These are phyloP conservation scores for Trichosporon sp. DNA, from an alignment of 1,284 basidiomycete species.

Conservation along the genomic window DNA sequence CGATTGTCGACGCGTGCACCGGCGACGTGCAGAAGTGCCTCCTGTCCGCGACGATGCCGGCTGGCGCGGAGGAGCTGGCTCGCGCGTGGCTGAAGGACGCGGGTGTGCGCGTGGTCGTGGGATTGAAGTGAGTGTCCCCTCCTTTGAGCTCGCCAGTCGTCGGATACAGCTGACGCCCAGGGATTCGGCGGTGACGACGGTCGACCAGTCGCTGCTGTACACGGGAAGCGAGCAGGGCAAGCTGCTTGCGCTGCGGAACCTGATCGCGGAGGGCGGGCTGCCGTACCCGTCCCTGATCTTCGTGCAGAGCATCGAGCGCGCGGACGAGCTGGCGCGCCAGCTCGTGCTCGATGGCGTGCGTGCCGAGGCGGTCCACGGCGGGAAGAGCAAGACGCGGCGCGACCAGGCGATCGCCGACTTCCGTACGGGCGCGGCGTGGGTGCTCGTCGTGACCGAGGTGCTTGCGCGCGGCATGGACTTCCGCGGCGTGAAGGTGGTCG, in stretches of 20 bases:
- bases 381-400: slow-evolving; percentile 77
- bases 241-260: slow-evolving; percentile 72
- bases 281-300: slow-evolving; percentile 91
- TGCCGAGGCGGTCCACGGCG: slow-evolving; percentile 88
- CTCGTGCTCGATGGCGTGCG: slow-evolving; percentile 78
- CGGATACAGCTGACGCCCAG: slow-evolving; percentile 50
- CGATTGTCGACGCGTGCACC: slow-evolving; percentile 78
- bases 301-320: slow-evolving; percentile 86
- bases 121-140: slow-evolving; percentile 66
- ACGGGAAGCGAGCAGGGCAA: slow-evolving; percentile 91
- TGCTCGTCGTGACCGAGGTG: slow-evolving; percentile 88
- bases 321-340: slow-evolving; percentile 82
- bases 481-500: slow-evolving; percentile 86
- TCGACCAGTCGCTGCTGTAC: slow-evolving; percentile 81
- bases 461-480: slow-evolving; percentile 98
- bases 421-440: slow-evolving; percentile 82
- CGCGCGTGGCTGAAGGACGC: slow-evolving; percentile 71
- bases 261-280: slow-evolving; percentile 71
- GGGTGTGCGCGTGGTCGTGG: slow-evolving; percentile 86
- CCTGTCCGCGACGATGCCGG: slow-evolving; percentile 90
- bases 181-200: slow-evolving; percentile 71
- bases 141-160: neutral
- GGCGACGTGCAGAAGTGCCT: slow-evolving; percentile 76
- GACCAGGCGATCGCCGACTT: slow-evolving; percentile 81
- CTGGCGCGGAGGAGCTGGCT: slow-evolving; percentile 79